Evolutionary conservation across 176 grass and related monocot species (phyloP).

Genomic region (Panicum miliaceum): DNA sequence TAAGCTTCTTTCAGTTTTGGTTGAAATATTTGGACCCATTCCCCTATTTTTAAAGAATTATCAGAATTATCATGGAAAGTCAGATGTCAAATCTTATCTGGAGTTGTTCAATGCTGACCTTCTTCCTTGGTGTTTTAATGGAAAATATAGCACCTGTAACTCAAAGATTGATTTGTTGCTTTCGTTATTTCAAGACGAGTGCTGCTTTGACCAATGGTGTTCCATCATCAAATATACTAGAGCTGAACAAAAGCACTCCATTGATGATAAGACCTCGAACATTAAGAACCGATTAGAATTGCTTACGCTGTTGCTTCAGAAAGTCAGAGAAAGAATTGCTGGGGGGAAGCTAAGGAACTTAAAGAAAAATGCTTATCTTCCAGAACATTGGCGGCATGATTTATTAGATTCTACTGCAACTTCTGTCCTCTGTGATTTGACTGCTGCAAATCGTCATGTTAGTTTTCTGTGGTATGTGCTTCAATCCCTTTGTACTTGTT

Average conservation of each 20-base stretch:
- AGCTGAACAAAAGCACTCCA: conserved; percentile 17
- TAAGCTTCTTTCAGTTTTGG: conserved; percentile 66
- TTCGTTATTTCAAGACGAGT: conserved; percentile 74
- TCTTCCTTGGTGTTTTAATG: conserved; percentile 83
- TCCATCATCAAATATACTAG: conserved; percentile 50
- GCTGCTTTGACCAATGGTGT: conserved; percentile 79
- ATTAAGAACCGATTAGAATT: conserved; percentile 56
- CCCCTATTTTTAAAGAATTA: conserved; percentile 1
- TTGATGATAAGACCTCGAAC: conserved; percentile 45
- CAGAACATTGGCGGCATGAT: conserved; percentile 43
- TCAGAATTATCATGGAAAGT: conserved; percentile 39
- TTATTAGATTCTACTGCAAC: conserved; percentile 64
- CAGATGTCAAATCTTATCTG: conserved; percentile 54
- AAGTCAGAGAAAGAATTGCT: conserved; percentile 67
- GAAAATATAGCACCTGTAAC: conserved; percentile 52
- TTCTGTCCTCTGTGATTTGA: conserved; percentile 52
- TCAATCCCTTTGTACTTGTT: conserved; percentile 10
- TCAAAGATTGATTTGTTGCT: conserved; percentile 86
- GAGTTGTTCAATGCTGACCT: conserved; percentile 68
- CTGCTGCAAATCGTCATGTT: conserved; percentile 43
- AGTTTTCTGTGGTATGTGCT: conserved; percentile 60
- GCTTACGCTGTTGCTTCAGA: conserved; percentile 64
- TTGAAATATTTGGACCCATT: conserved; percentile 72
- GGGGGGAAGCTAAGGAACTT: conserved; percentile 55
- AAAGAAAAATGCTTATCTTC: conserved; percentile 53